Percentiles rank a stretch among this genome's conserved stretches.
Conservation (phyloP, 805 yeast species). For the Metschnikowia corniflorae region DNA sequence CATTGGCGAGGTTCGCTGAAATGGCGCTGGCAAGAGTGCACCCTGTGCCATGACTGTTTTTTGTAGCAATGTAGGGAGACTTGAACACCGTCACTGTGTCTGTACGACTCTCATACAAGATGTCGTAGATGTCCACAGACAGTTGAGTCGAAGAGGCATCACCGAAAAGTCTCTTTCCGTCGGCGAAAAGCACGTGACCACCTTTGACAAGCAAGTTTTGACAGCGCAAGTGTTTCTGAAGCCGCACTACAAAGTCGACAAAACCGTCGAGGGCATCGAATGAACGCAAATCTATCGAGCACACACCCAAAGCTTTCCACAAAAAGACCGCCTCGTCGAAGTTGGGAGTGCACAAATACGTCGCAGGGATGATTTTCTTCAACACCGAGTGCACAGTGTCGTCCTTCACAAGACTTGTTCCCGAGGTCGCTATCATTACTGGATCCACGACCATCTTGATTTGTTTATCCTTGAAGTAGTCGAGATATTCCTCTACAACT, state of each 20-base stretch:
- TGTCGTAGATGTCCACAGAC: slow-evolving; percentile 40
- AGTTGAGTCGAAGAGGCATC: not conserved
- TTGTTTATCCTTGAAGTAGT: slow-evolving; percentile 22
- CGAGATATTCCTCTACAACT: slow-evolving; percentile 39
- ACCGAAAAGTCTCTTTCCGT: not conserved
- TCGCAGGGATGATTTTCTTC: slow-evolving; percentile 44
- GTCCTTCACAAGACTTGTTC: slow-evolving; percentile 52
- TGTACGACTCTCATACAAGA: slow-evolving; percentile 45
- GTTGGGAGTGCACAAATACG: slow-evolving; percentile 73
- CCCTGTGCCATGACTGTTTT: slow-evolving; percentile 84
- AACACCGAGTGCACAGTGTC: slow-evolving; percentile 44
- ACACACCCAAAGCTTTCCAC: slow-evolving; percentile 20
- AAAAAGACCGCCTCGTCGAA: slow-evolving; percentile 57
- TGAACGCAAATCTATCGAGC: slow-evolving; percentile 13
- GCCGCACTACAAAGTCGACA: slow-evolving; percentile 20
- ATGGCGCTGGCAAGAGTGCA: slow-evolving; percentile 83
- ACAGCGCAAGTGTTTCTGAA: slow-evolving; percentile 36
- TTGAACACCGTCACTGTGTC: slow-evolving; percentile 41
- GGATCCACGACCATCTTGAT: slow-evolving; percentile 68
- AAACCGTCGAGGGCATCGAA: slow-evolving; percentile 34
- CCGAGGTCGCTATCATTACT: slow-evolving; percentile 80
- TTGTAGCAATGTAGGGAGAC: slow-evolving; percentile 44
- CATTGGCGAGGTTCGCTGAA: slow-evolving; percentile 68
- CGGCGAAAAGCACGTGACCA: slow-evolving; percentile 61
- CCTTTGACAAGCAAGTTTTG: slow-evolving; percentile 69